Evolutionary conservation across 257 asterid species (phyloP), one percentile per base, ranked within the genome.

Genomic region (Thymus quinquecostatus): DNA sequence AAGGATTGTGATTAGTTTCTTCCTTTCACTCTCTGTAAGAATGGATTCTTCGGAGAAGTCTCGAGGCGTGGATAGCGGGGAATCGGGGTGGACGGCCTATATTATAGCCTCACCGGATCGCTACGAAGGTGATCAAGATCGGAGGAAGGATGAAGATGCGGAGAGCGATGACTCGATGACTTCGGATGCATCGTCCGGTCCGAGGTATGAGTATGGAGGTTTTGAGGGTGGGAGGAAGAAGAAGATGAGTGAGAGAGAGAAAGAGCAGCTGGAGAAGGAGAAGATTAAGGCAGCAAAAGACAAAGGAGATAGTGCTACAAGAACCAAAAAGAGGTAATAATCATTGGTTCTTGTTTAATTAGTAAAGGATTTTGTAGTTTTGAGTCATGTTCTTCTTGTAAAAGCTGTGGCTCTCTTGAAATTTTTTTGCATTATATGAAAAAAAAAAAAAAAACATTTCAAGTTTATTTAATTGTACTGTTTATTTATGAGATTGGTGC

Each of bases 121-220:
- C 1, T 21, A 21, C 21, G 21, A 21, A 21, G 68, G 75, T 8
- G 81, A 49, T 12, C 81, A 76, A 65, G 83, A 77, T 28, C 38
- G 70, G 40, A 4, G 85, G 50, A 84, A 74, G 11, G 83, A 81
- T 38, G 28, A 38, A 27, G 72, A 73, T 2, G 78, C 63, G 0
- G 86, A 75, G 10, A 92, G 92, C 14, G 97, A 90, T 60, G 97
- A 90, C 49, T 92, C 98, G 13, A 86, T 90, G 97, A 84, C 89
- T 67, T 92, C 98, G 7, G 98, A 90, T 81, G 98, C 98, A 3
- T 82, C 96, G 11, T 92, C 98, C 7, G 95, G 88, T 45, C 98
- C 97, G 1, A 83, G 90, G 29, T 70, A 82, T 78, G 89, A 65
- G 67, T 55, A 60, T 32, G 65, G 64, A 63, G 76, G 79, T 9